Evolutionary conservation across 148 eudicot species (phyloP).

Genomic region (Talinum fruticosum): DNA sequence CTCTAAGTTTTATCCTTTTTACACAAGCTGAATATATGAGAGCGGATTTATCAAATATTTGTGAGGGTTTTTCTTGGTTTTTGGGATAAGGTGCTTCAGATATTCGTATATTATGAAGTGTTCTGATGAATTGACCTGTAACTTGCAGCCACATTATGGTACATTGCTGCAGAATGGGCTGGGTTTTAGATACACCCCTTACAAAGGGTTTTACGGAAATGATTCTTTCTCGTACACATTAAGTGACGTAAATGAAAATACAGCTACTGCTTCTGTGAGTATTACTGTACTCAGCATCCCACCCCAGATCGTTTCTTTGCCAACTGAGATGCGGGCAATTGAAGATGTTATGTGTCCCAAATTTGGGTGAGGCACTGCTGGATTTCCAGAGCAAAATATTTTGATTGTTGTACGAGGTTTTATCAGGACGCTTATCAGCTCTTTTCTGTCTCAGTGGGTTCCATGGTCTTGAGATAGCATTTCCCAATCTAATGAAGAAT

Average conservation of each 20-base stretch:
- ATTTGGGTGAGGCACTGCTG: constrained; percentile 53
- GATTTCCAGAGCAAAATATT: neutral
- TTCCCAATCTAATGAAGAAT: constrained; percentile 61
- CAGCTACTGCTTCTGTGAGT: constrained; percentile 55
- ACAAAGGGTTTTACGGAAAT: constrained; percentile 75
- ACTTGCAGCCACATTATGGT: constrained; percentile 78
- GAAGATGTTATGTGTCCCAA: constrained; percentile 70
- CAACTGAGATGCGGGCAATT: constrained; percentile 54
- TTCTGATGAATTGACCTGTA: constrained; percentile 1
- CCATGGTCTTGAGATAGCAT: constrained; percentile 55
- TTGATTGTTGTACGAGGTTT: neutral
- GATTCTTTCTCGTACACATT: constrained; percentile 72
- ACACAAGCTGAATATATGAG: neutral
- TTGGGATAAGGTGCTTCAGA: neutral
- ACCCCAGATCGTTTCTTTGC: constrained; percentile 78
- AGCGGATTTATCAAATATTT: neutral
- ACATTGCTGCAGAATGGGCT: constrained; percentile 58
- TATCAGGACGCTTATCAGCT: neutral
- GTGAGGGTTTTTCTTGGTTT: neutral
- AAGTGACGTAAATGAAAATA: constrained; percentile 53
- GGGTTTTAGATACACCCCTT: constrained; percentile 78
- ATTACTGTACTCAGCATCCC: constrained; percentile 69
- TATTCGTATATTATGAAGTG: neutral
- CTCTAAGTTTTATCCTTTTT: neutral
- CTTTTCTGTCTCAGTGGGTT: constrained; percentile 61